Evolutionary conservation across 176 grass and related monocot species (phyloP).

Genomic region (Oryza punctata): DNA sequence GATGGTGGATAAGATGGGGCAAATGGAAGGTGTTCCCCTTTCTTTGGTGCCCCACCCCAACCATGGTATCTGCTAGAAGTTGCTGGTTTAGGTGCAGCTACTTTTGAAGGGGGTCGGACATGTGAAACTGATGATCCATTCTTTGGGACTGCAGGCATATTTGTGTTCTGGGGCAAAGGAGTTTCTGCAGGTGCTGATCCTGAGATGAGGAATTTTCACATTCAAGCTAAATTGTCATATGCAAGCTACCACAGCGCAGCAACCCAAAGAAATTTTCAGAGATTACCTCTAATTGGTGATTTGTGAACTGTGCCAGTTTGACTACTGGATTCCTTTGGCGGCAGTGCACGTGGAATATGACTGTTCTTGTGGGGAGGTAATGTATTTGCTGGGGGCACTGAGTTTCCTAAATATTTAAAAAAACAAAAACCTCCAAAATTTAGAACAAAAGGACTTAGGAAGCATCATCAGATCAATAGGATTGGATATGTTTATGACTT

Average conservation of each 20-base stretch:
- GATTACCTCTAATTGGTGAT: conserved; percentile 59
- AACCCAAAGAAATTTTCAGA: background rate
- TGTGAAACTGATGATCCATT: conserved; percentile 50
- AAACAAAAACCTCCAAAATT: conserved; percentile 17
- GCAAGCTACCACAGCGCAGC: background rate
- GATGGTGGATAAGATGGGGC: conserved; percentile 54
- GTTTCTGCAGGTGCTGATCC: conserved; percentile 58
- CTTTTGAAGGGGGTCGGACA: conserved; percentile 42
- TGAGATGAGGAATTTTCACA: conserved; percentile 40
- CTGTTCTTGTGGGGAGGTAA: conserved; percentile 42
- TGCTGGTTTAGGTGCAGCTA: conserved; percentile 48
- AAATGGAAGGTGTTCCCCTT: conserved; percentile 33
- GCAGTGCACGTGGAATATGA: conserved; percentile 46
- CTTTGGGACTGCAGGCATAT: conserved; percentile 50
- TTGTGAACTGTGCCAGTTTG: conserved; percentile 44
- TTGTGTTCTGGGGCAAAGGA: conserved; percentile 59
- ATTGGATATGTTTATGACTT: background rate
- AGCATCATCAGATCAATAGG: conserved; percentile 3
- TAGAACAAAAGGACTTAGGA: conserved; percentile 5
- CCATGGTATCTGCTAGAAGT: conserved; percentile 45
- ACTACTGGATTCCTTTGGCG: conserved; percentile 48
- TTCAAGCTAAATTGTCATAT: conserved; percentile 27
- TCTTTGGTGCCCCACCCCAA: conserved; percentile 34
- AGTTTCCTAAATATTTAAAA: conserved; percentile 51
- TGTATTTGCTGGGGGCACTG: conserved; percentile 40